Base-by-base conservation (phyloP, 2,329 filamentous ascomycete genomes). In the Aspergillus sp. region DNA sequence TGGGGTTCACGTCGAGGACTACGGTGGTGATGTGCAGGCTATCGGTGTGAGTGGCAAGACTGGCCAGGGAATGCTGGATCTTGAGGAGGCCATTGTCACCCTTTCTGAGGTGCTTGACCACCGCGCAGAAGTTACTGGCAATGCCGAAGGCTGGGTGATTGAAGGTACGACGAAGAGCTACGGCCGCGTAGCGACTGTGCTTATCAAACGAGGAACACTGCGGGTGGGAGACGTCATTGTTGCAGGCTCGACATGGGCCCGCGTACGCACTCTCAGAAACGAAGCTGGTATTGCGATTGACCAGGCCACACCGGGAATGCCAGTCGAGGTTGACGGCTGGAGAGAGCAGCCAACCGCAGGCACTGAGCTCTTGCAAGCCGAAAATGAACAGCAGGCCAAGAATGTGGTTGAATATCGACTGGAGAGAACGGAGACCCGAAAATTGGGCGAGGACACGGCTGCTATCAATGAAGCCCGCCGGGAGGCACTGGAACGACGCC, bases 251-350 rank as follows among this genome's bases (percentile, higher is more conserved):
- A 88, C 90, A 0, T 96, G 89, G 85, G 85, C 90, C 37, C 85
- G 85, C 52, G 83, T 98, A n/a, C 83, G 90, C 28, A 80, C 80
- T 30, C 74, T 98, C 19, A 82, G 83, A 27, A 95, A 96, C 60
- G 91, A 97, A 71, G 85, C 85, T 5, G 91, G 93, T 13, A 69
- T 77, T 2, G 75, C 83, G 9, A 71, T 97, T 11, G 55, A 73
- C 1, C 83, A 89, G 65, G 90, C 89, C 10, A 81, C 83, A 0
- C 94, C 93, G 0, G 93, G 93, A 31, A 93, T 85, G 27, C 90
- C 94, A 0, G 87, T 95, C 3, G 89, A 97, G 66, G 81, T 98
- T 13, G 82, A 96, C 49, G 93, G 93, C n/a, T 98, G 93, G 93
- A 83, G 84, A 56, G 86, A 89, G 31, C 84, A 89, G 52, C 91